These are phyloP conservation scores for Globisporangium paroecandrum DNA, from an alignment of 352 stramenopile genomes.

Conservation along the genomic window DNA sequence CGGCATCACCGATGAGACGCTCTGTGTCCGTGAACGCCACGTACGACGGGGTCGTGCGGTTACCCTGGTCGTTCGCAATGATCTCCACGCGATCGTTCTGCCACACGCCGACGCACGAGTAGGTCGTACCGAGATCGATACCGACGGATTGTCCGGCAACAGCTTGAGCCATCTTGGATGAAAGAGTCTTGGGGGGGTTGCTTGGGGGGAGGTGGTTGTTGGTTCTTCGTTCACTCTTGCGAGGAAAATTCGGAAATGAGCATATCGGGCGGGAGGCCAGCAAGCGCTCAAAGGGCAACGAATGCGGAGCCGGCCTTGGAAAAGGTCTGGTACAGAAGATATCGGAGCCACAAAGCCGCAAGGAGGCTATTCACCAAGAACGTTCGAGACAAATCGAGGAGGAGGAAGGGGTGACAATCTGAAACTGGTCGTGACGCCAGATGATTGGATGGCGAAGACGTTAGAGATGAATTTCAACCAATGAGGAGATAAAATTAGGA, in stretches of 20 bases:
- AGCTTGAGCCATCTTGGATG: conserved; percentile 29
- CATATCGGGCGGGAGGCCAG: not conserved
- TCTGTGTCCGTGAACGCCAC: conserved; percentile 37
- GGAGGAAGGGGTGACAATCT: not conserved
- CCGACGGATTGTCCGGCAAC: conserved; percentile 64
- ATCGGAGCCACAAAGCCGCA: conserved; percentile 1
- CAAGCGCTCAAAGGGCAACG: not conserved
- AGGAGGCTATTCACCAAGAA: not conserved
- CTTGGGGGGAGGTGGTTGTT: conserved; percentile 9
- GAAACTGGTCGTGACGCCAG: conserved; percentile 11
- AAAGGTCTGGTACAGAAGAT: not conserved
- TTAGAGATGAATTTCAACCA: conserved; percentile 5
- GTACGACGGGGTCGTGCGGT: conserved; percentile 94
- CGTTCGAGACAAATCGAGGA: conserved; percentile 16
- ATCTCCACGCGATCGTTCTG: conserved; percentile 82
- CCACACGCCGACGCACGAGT: conserved; percentile 97
- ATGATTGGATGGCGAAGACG: conserved; percentile 3
- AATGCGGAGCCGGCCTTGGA: not conserved
- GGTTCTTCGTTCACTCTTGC: conserved; percentile 21
- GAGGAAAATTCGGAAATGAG: conserved; percentile 25
- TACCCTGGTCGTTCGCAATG: conserved; percentile 92
- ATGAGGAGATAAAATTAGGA: not conserved
- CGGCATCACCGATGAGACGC: not conserved
- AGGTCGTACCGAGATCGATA: conserved; percentile 98
- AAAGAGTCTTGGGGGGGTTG: conserved; percentile 7